A percentile compares a stretch with the other conserved stretches of the same genome.
Conservation (phyloP, 495 filamentous ascomycete genomes). For the Penicillium mononematosum region DNA sequence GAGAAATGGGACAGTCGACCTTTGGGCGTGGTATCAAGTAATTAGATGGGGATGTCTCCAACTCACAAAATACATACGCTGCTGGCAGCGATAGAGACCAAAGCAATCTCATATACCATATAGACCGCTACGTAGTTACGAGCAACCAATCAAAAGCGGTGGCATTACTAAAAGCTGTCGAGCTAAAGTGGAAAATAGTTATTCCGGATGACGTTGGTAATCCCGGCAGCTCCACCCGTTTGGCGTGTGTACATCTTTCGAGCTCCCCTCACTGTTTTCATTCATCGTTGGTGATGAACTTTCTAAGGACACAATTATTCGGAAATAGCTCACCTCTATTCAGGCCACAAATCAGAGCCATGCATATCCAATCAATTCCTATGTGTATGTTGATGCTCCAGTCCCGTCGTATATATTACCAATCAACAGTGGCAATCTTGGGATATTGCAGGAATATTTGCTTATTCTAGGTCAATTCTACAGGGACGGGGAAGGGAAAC, state of each 20-base stretch:
- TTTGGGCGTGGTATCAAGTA: slow-evolving; percentile 30
- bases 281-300: slow-evolving; percentile 31
- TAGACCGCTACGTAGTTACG: background rate
- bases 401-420: slow-evolving; percentile 2
- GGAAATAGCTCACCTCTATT: slow-evolving; percentile 4
- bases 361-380: slow-evolving; percentile 97
- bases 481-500: slow-evolving; percentile 85
- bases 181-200: slow-evolving; percentile 16
- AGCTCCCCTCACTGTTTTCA: slow-evolving; percentile 19
- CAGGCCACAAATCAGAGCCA: slow-evolving; percentile 43
- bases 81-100: slow-evolving; percentile 20
- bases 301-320: slow-evolving; percentile 25
- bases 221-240: slow-evolving; percentile 11
- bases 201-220: slow-evolving; percentile 28
- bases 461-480: slow-evolving; percentile 10
- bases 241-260: background rate
- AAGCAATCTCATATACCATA: background rate
- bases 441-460: background rate
- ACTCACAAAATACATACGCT: slow-evolving; percentile 12
- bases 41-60: background rate
- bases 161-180: slow-evolving; percentile 15
- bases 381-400: slow-evolving; percentile 72
- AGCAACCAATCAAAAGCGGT: slow-evolving; percentile 17
- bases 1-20: slow-evolving; percentile 40
- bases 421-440: background rate